Evolutionary conservation across 2,329 filamentous ascomycete genomes (phyloP), one percentile per base, ranked within the genome.

Genomic region (Aotearoamyces nothofagi): DNA sequence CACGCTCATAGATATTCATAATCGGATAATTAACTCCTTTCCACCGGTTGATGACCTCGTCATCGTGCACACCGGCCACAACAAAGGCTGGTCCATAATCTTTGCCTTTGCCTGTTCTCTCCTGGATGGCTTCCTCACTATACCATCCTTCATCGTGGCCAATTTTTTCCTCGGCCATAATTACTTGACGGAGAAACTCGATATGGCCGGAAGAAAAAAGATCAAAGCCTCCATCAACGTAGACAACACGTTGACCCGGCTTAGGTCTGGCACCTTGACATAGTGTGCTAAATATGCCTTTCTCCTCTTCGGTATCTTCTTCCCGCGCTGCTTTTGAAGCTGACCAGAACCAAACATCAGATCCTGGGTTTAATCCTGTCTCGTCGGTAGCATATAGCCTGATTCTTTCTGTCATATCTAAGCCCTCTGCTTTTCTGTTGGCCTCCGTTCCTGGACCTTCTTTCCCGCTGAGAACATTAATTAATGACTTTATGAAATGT

Each of bases 21-120:
- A 98, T 96, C 15, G 90, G 90, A 50, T 94, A 98, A 58, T 98
- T 98, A 44, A 94, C 67, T 19, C 90, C 87, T 57, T 96, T 96
- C 79, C 84, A 92, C 45, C 78, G 63, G 55, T 98, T 98, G 54
- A 98, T 92, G 35, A 92, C 84, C 39, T 78, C 73, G 51, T 98
- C 90, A 45, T 93, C 81, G 54, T 98, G 90, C 14, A 98, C 76
- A 27, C 90, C 90, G 3, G 83, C 86, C 24, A 96, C 71, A n/a
- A 98, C 67, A 50, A 82, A 96, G 5, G 75, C 78, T 0, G 84
- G 83, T 0, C 69, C 63, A 46, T 92, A 92, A 53, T 92, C 81
- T 25, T 63, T 64, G 10, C 78, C 78, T 5, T 57, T 50, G 19
- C 66, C 62, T 35, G 71, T 51, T 30, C 83, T 65, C 54, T 77